Evolutionary conservation across 192 early-diverging fungal species (phyloP).

Genomic region (Thoreauomyces humboldtii): DNA sequence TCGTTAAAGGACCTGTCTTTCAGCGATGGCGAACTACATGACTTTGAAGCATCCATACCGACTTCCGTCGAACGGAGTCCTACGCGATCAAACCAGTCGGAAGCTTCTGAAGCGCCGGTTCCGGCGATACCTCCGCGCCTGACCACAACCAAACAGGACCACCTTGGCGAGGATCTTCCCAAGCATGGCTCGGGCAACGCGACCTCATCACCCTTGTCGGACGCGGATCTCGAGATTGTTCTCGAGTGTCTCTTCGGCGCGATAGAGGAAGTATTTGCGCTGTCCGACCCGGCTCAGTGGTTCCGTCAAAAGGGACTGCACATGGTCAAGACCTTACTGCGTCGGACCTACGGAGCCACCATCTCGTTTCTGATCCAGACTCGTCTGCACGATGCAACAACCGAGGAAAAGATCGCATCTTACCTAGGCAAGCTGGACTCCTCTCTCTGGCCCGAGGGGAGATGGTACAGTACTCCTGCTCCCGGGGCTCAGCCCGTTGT

Average conservation of each 20-base stretch:
- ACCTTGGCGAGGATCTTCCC: too few species aligned
- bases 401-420: conserved; percentile 20
- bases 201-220: conserved; percentile 14
- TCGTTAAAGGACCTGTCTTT: background rate
- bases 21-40: background rate
- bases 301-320: conserved; percentile 45
- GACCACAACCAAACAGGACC: background rate
- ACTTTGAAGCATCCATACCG: background rate
- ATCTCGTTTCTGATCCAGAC: conserved; percentile 29
- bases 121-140: background rate
- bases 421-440: conserved; percentile 29
- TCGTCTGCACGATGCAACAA: conserved; percentile 7
- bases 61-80: background rate
- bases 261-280: conserved; percentile 48
- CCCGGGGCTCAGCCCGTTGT: background rate
- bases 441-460: conserved; percentile 38
- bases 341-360: conserved; percentile 36
- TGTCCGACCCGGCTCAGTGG: conserved; percentile 42
- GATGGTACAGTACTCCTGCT: conserved; percentile 6
- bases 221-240: conserved; percentile 38
- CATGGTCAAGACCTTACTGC: conserved; percentile 39
- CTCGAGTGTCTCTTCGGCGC: conserved; percentile 42
- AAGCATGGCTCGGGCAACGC: background rate
- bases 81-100: background rate
- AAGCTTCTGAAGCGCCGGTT: background rate